Conservation (phyloP, 2,329 filamentous ascomycete genomes). For the Aspergillus sp. region DNA sequence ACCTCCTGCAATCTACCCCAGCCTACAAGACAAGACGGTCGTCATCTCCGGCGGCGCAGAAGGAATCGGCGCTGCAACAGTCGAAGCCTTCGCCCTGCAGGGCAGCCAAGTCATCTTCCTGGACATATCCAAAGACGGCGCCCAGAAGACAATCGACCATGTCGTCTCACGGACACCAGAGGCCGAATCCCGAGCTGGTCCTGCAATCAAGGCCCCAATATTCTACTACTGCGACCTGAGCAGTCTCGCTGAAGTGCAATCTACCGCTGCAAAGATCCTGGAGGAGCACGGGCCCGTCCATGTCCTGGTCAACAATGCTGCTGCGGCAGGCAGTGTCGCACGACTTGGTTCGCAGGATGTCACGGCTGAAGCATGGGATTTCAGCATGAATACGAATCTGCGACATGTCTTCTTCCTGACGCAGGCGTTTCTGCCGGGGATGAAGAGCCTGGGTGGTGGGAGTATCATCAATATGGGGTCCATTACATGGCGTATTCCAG, state of each 20-base stretch:
- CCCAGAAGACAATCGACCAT: conserved; percentile 18
- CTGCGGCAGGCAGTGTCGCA: conserved; percentile 16
- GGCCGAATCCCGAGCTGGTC: not conserved
- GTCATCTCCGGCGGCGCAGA: conserved; percentile 50
- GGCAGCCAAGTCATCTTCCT: conserved; percentile 49
- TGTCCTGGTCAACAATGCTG: conserved; percentile 42
- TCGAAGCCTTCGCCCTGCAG: conserved; percentile 47
- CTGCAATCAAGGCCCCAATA: conserved; percentile 25
- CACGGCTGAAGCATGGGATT: conserved; percentile 45
- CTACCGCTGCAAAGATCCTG: conserved; percentile 35
- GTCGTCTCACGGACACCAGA: not conserved
- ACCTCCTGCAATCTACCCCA: conserved; percentile 20
- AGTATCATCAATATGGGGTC: conserved; percentile 46
- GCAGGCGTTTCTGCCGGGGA: conserved; percentile 38
- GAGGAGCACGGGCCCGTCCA: conserved; percentile 27
- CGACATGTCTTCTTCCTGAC: conserved; percentile 48
- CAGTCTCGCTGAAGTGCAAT: conserved; percentile 27
- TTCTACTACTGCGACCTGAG: conserved; percentile 48
- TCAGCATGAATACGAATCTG: conserved; percentile 47
- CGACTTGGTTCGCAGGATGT: conserved; percentile 25
- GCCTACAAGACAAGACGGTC: conserved; percentile 31
- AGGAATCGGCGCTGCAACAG: conserved; percentile 46
- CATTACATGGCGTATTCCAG: conserved; percentile 41
- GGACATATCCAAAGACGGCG: conserved; percentile 39
- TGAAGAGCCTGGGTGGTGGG: conserved; percentile 31